Evolutionary conservation across 176 grass and related monocot genomes (phyloP).

Genomic region (Saccharum spontaneum): DNA sequence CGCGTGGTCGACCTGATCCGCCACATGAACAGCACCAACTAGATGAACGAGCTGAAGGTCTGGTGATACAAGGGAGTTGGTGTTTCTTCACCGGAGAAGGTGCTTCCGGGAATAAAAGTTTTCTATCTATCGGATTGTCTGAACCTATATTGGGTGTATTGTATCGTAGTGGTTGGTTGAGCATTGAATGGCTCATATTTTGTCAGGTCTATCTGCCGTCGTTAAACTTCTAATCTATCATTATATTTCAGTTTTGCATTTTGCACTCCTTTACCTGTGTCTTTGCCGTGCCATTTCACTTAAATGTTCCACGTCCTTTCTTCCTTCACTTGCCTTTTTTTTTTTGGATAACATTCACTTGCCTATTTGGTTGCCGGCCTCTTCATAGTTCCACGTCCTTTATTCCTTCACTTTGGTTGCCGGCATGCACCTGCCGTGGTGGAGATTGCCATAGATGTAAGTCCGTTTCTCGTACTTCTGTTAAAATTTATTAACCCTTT

Average conservation of each 20-base stretch:
- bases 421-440: no score
- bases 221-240: background rate
- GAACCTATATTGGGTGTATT: constrained; percentile 24
- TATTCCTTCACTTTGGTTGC: no score
- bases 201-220: background rate
- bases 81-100: constrained; percentile 31
- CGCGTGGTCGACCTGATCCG: constrained; percentile 87
- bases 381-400: no score
- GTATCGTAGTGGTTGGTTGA: constrained; percentile 19
- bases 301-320: background rate
- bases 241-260: background rate
- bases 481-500: no score
- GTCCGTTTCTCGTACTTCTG: no score
- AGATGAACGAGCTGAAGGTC: background rate
- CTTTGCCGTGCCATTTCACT: no score
- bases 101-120: constrained; percentile 40
- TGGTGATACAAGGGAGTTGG: constrained; percentile 24
- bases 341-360: no score
- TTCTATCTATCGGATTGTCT: constrained; percentile 9
- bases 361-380: no score
- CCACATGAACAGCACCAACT: constrained; percentile 73
- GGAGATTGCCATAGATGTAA: no score
- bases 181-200: constrained; percentile 24
- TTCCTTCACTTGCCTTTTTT: background rate
- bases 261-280: background rate